phyloP scores from a whole-genome alignment of 2,329 filamentous ascomycete genomes.

The Aureobasidium leucospermi region DNA sequence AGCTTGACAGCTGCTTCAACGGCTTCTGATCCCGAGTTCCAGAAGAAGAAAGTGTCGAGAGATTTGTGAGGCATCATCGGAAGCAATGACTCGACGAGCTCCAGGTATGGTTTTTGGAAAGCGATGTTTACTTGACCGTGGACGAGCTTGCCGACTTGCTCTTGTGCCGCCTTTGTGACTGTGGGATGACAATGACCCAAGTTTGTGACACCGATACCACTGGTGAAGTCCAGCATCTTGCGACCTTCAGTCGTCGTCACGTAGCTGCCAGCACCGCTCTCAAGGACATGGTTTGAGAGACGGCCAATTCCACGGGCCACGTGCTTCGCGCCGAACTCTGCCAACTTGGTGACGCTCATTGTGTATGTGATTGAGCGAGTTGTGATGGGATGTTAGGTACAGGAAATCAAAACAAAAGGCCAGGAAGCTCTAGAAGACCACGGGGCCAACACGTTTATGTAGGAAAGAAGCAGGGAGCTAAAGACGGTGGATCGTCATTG shows the following conservation, averaged over 20 bases:
- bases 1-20: slow-evolving; percentile 33
- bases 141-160: slow-evolving; percentile 31
- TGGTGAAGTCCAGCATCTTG: slow-evolving; percentile 29
- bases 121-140: slow-evolving; percentile 36
- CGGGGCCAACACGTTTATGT: slow-evolving; percentile 12
- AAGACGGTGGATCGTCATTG: slow-evolving; percentile 3
- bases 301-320: slow-evolving; percentile 18
- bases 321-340: slow-evolving; percentile 16
- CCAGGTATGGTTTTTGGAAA: slow-evolving; percentile 32
- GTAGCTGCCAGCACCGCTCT: slow-evolving; percentile 27
- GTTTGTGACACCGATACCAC: slow-evolving; percentile 30
- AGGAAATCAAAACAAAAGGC: neutral
- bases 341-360: slow-evolving; percentile 17
- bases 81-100: slow-evolving; percentile 28
- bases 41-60: slow-evolving; percentile 35
- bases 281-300: slow-evolving; percentile 24
- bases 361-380: neutral
- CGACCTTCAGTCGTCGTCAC: slow-evolving; percentile 25
- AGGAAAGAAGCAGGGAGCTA: slow-evolving; percentile 6
- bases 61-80: slow-evolving; percentile 31
- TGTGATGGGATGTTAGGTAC: neutral
- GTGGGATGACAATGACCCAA: slow-evolving; percentile 31
- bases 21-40: slow-evolving; percentile 32
- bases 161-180: slow-evolving; percentile 30
- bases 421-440: neutral